Base-by-base conservation (phyloP, 2,329 filamentous ascomycete genomes). In the Hirsutella thompsonii region DNA sequence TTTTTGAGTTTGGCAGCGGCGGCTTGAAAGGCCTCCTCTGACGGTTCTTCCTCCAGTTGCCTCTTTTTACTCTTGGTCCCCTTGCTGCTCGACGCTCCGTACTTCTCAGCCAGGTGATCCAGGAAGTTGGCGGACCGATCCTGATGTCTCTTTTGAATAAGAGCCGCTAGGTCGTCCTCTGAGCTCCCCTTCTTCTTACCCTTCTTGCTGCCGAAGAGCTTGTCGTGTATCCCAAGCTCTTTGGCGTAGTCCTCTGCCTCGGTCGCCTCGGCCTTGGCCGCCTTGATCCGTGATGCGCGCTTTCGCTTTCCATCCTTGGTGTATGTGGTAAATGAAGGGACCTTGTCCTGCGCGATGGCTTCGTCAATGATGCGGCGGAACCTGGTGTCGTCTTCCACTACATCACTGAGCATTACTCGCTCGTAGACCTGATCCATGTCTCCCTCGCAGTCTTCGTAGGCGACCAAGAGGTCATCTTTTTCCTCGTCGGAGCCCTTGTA, bases 401-500 rank as follows among this genome's bases (percentile, higher is more conserved):
- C 79, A 54, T 90, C 74, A 51, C 86, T 93, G 36, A 95, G 70
- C 79, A 98, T 94, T 33, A 98, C 82, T 0, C 68, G 66, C 55
- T 88, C 76, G 60, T 93, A 96, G 1, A 98, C 64, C 16, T 62
- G 62, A 52, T 83, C 76, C 76, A 96, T 79, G 46, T 83, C 70
- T 28, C 92, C 92, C 55, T 86, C 69, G 53, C 64, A 66, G 48
- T 79, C 68, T 50, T 78, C 77, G 61, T 90, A 98, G 2, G 85
- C 83, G 11, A 70, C 66, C 4, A 98, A 66, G 1, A 98, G 52
- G 55, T 93, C 88, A 37, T 73, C 69, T 50, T 72, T 76, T 66
- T 98, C 92, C 60, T 96, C 87, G 3, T 86, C 83, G 1, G 86
- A 89, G 16, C 77, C 76, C 63, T 90, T 88, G 68, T 96, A 98